These are phyloP conservation scores for Microsporum ferrugineum DNA, from an alignment of 2,329 filamentous ascomycete genomes.

Conservation along the genomic window DNA sequence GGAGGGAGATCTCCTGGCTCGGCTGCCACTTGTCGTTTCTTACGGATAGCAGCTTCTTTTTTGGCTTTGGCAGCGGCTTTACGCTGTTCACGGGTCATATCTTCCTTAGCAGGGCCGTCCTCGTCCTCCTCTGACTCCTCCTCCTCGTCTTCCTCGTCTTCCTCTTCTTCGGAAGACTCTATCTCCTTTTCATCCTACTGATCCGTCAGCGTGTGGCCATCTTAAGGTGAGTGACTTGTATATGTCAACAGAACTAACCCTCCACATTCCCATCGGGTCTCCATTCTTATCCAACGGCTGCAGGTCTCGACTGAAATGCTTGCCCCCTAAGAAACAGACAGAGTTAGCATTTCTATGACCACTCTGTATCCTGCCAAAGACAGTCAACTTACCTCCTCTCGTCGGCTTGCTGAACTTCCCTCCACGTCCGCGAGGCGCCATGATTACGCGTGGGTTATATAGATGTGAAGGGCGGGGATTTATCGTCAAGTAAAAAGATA, in stretches of 20 bases:
- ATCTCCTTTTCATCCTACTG: constrained; percentile 29
- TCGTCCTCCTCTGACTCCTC: constrained; percentile 44
- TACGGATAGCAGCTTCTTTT: constrained; percentile 78
- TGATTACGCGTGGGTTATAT: constrained; percentile 14
- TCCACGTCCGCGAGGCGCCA: constrained; percentile 57
- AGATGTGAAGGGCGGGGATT: background rate
- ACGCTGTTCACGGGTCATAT: constrained; percentile 75
- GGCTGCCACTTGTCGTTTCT: constrained; percentile 57
- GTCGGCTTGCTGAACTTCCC: constrained; percentile 93
- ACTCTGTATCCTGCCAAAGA: background rate
- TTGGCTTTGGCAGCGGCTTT: constrained; percentile 77
- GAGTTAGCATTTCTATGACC: background rate
- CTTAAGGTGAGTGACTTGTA: background rate
- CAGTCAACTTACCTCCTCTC: constrained; percentile 59
- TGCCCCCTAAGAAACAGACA: constrained; percentile 55
- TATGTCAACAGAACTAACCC: constrained; percentile 32
- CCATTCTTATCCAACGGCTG: constrained; percentile 81
- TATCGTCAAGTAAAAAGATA: background rate
- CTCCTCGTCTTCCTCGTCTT: constrained; percentile 45
- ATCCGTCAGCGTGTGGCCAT: background rate
- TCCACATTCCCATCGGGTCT: constrained; percentile 82
- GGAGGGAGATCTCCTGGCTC: constrained; percentile 79
- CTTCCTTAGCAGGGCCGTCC: constrained; percentile 38
- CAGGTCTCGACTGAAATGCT: constrained; percentile 87
- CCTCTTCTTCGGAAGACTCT: constrained; percentile 41